Conservation (phyloP, 2,329 filamentous ascomycete genomes). For the Metarhizium guizhouense region DNA sequence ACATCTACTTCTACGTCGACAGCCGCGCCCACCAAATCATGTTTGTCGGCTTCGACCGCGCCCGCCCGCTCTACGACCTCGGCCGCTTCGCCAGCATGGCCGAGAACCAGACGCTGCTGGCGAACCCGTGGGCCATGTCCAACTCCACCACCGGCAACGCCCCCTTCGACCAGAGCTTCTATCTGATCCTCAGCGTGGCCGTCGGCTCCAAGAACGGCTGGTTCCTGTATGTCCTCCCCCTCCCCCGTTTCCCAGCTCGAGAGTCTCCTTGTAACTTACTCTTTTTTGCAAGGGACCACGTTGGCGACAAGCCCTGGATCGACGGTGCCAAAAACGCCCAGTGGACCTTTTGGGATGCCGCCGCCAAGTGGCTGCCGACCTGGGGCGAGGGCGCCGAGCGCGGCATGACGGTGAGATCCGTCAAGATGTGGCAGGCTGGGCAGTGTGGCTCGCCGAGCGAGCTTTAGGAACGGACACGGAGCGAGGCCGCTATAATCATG, state of each 20-base stretch:
- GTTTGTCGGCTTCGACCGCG: conserved; percentile 25
- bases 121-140: conserved; percentile 34
- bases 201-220: conserved; percentile 40
- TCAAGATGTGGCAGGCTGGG: conserved; percentile 36
- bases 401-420: conserved; percentile 36
- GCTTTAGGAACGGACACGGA: neutral
- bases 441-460: conserved; percentile 7
- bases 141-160: conserved; percentile 30
- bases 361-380: conserved; percentile 34
- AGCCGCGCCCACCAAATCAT: conserved; percentile 30
- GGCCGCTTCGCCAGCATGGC: conserved; percentile 31
- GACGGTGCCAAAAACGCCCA: conserved; percentile 29
- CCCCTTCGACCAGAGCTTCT: conserved; percentile 44
- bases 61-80: conserved; percentile 28
- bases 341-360: conserved; percentile 33
- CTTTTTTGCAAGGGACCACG: conserved; percentile 24
- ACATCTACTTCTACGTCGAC: conserved; percentile 45
- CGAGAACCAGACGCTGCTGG: conserved; percentile 30
- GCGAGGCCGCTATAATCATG: too few species aligned
- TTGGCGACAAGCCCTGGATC: conserved; percentile 37
- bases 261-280: neutral
- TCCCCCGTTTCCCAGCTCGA: neutral
- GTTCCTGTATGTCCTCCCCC: conserved; percentile 26
- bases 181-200: conserved; percentile 41
- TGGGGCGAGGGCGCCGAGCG: conserved; percentile 33